phyloP scores from a whole-genome alignment of 2,329 filamentous ascomycete species.

The Parascedosporium putredinis region DNA sequence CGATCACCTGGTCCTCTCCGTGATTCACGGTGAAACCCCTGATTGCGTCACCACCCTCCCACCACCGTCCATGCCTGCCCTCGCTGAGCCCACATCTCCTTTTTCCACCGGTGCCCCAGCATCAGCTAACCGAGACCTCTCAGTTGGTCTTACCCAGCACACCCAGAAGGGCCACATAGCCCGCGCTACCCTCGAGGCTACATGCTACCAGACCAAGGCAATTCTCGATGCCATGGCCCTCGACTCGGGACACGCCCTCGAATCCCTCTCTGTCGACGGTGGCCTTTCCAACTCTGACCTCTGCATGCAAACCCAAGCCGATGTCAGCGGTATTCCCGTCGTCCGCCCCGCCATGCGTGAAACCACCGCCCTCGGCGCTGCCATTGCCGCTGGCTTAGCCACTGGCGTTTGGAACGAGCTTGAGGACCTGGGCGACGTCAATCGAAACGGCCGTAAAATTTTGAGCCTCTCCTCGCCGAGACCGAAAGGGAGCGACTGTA shows the following conservation, averaged over 20 bases:
- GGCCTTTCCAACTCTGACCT: conserved; percentile 83
- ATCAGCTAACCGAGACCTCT: conserved; percentile 8
- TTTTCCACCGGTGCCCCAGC: neutral
- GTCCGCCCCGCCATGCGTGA: conserved; percentile 81
- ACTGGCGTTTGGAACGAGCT: conserved; percentile 69
- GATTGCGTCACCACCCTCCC: neutral
- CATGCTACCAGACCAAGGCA: conserved; percentile 85
- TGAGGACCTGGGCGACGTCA: conserved; percentile 62
- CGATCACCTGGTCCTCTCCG: neutral
- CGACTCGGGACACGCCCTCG: conserved; percentile 67
- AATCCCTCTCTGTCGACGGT: conserved; percentile 72
- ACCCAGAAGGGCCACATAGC: conserved; percentile 80
- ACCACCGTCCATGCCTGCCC: neutral
- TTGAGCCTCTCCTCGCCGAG: conserved; percentile 52
- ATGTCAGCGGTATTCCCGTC: conserved; percentile 73
- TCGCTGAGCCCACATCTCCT: neutral
- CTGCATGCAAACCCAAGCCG: conserved; percentile 85
- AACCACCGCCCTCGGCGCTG: conserved; percentile 79
- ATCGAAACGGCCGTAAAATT: conserved; percentile 55
- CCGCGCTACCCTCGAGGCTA: conserved; percentile 79
- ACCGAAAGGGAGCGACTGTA: conserved; percentile 31
- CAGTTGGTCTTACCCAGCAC: conserved; percentile 73
- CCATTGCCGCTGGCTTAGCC: conserved; percentile 81
- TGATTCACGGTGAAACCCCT: neutral
- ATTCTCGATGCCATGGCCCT: conserved; percentile 87